Conservation (phyloP, 2,329 filamentous ascomycete genomes). For the Fusarium coicis region DNA sequence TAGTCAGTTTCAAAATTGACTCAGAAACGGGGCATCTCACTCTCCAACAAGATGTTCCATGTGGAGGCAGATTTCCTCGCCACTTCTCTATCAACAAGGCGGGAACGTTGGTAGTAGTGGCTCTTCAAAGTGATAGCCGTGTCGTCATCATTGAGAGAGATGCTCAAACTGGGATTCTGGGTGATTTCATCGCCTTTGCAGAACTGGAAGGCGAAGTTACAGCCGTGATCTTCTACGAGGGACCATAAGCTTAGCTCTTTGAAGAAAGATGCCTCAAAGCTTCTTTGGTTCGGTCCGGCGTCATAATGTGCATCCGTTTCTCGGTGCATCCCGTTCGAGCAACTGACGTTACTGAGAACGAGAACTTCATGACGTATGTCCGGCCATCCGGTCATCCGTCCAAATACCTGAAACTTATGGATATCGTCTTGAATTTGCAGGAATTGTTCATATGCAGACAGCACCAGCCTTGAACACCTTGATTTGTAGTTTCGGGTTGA, state of each 20-base stretch:
- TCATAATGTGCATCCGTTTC: slow-evolving; percentile 3
- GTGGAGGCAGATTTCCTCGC: slow-evolving; percentile 73
- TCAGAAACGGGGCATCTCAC: slow-evolving; percentile 63
- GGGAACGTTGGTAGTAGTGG: slow-evolving; percentile 73
- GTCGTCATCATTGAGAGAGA: slow-evolving; percentile 72
- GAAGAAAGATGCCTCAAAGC: background rate
- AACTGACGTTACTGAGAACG: background rate
- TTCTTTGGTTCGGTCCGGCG: background rate
- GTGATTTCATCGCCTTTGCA: slow-evolving; percentile 55
- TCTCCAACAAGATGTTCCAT: slow-evolving; percentile 67
- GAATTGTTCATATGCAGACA: background rate
- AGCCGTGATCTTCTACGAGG: slow-evolving; percentile 60
- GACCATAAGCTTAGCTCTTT: slow-evolving; percentile 2
- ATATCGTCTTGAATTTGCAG: background rate
- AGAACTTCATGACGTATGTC: background rate
- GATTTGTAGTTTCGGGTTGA: slow-evolving; percentile 15
- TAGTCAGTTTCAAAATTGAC: slow-evolving; percentile 71
- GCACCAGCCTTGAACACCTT: background rate
- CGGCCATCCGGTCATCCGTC: background rate
- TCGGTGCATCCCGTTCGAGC: background rate
- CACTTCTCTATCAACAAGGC: slow-evolving; percentile 74
- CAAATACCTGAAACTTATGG: background rate
- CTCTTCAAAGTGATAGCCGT: slow-evolving; percentile 68
- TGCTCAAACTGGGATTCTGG: slow-evolving; percentile 66
- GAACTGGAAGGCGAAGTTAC: slow-evolving; percentile 58